These are phyloP conservation scores for Metschnikowia lochheadii DNA, from an alignment of 805 yeast genomes.

Conservation along the genomic window DNA sequence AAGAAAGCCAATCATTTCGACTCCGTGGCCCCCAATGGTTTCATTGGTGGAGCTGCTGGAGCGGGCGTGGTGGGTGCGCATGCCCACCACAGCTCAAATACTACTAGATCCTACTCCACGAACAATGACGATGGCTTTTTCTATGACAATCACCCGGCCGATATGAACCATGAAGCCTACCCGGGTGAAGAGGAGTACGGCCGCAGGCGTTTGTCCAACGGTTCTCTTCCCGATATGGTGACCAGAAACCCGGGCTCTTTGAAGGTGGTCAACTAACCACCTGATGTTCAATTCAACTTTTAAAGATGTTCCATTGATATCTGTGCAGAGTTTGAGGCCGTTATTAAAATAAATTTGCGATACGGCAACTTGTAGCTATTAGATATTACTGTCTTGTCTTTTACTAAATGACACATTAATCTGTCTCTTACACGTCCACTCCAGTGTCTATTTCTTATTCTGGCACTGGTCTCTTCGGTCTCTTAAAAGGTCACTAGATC, in stretches of 20 bases:
- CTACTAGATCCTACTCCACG: constrained; percentile 15
- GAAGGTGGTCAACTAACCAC: constrained; percentile 44
- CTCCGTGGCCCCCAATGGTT: constrained; percentile 23
- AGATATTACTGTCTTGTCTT: background rate
- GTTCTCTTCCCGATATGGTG: constrained; percentile 49
- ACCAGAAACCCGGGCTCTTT: constrained; percentile 45
- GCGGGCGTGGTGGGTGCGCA: constrained; percentile 17
- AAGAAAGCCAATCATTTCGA: constrained; percentile 23
- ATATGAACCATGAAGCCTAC: constrained; percentile 5
- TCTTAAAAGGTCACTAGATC: no score
- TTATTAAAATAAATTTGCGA: background rate
- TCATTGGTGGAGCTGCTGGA: constrained; percentile 17
- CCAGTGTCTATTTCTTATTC: no score
- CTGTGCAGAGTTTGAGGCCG: background rate
- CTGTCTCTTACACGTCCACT: no score
- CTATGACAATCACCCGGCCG: constrained; percentile 1
- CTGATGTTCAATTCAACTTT: background rate
- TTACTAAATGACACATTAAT: background rate
- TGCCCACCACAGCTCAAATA: constrained; percentile 16
- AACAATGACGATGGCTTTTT: constrained; percentile 13
- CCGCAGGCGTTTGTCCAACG: constrained; percentile 49
- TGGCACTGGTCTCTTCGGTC: no score
- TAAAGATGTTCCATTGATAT: background rate
- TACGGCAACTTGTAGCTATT: background rate
- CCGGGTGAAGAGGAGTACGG: constrained; percentile 29